Evolutionary conservation across 495 filamentous ascomycete genomes (phyloP), one percentile per base, ranked within the genome.

Genomic region (Astrothelium subdiscretum): DNA sequence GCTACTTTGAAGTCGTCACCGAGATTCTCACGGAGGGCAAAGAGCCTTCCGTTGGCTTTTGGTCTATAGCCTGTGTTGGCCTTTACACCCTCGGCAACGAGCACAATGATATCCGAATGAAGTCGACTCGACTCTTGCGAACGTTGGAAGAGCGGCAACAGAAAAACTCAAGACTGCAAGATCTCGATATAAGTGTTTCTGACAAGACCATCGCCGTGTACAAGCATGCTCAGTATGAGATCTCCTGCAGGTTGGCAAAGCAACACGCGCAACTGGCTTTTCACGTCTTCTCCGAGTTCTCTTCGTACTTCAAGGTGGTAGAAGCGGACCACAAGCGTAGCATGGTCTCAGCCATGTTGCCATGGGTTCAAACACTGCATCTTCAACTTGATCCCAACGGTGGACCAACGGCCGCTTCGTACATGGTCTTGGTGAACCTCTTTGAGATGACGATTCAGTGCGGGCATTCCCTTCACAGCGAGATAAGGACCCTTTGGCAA

Each of bases 131-230:
- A 62, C 80, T 97, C 15, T 80, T 98, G 26, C 81, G 90, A 31
- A 85, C 83, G 5, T 77, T 97, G 1, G 95, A 97, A 69, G 88
- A 92, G 62, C 83, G 89, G 18, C 87, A 90, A 66, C 85, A 87
- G 69, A 88, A 87, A 67, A 91, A 80, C 67, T 96, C 92, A 4
- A 90, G 92, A 67, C 83, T 97, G 32, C 91, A 96, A 69, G 95
- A 97, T 71, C 95, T 96, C 58, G 95, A 98, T 68, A 96, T 98
- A 67, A 96, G 92, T 71, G 92, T 98, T 51, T 92, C 94, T 1
- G 95, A 98, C 75, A 96, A 96, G 75, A 98, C 94, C 0, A 96
- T 92, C 62, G 94, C 94, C 0, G 92, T 98, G 1, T 97, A 97
- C 73, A 97, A 97, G 73, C 81, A 92, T 20, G 94, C 94, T 3